Evolutionary conservation across 1,284 basidiomycete genomes (phyloP).

Genomic region (Inonotus obliquus): DNA sequence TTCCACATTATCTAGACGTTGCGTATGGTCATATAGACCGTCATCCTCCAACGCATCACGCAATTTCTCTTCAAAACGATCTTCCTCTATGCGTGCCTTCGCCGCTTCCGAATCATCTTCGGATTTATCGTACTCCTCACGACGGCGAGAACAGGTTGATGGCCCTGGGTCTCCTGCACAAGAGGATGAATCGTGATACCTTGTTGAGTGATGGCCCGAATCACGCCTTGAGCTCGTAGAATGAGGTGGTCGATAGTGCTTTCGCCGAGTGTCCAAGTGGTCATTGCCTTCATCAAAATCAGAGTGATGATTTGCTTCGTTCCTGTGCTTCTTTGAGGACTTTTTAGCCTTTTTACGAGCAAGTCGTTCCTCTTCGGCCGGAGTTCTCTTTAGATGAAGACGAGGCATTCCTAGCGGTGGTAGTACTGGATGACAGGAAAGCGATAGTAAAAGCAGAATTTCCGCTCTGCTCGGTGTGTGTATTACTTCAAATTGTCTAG

Average conservation of each 20-base stretch:
- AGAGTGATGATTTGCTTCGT: not conserved
- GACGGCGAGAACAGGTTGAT: not conserved
- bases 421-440: not conserved
- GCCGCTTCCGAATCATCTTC: slow-evolving; percentile 16
- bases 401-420: slow-evolving; percentile 48
- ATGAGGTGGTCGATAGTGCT: not conserved
- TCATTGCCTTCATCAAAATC: not conserved
- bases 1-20: slow-evolving; percentile 57
- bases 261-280: not conserved
- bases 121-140: not conserved
- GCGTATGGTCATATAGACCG: slow-evolving; percentile 26
- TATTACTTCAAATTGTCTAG: no score
- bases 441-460: not conserved
- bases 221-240: slow-evolving; percentile 1
- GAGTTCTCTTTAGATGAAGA: slow-evolving; percentile 67
- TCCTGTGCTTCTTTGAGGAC: slow-evolving; percentile 29
- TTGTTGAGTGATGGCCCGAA: not conserved
- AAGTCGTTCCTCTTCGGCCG: slow-evolving; percentile 57
- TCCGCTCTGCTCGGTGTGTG: no score
- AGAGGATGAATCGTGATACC: not conserved
- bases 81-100: slow-evolving; percentile 47
- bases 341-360: slow-evolving; percentile 45
- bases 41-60: slow-evolving; percentile 66
- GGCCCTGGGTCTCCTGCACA: slow-evolving; percentile 4
- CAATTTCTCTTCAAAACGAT: slow-evolving; percentile 64